A percentile compares a stretch with the other conserved stretches of the same genome.
phyloP scores from a whole-genome alignment of 495 filamentous ascomycete genomes.

The Parathielavia hyrcaniae region DNA sequence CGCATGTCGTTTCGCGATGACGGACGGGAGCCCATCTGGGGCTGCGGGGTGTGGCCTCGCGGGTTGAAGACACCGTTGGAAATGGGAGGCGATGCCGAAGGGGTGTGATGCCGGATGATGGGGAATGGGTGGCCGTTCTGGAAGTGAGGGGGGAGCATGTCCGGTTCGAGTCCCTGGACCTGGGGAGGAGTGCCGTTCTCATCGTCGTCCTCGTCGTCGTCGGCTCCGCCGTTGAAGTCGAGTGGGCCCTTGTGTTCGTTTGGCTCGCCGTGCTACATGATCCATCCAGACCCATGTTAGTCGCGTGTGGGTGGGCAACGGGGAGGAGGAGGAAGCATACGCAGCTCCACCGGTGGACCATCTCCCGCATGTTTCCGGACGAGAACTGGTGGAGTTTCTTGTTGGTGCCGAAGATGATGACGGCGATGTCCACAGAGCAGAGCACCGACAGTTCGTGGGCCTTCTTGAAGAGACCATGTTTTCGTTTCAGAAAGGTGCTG shows the following conservation, averaged over 20 bases:
- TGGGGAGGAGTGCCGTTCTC: conserved; percentile 65
- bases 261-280: conserved; percentile 84
- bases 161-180: conserved; percentile 47
- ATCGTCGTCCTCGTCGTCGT: conserved; percentile 84
- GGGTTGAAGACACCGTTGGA: conserved; percentile 66
- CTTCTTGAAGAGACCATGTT: conserved; percentile 98
- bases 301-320: conserved; percentile 1
- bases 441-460: conserved; percentile 96
- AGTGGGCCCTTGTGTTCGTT: conserved; percentile 95
- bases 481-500: conserved; percentile 97
- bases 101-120: conserved; percentile 73
- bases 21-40: conserved; percentile 68
- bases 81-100: conserved; percentile 86
- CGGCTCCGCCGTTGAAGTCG: conserved; percentile 82
- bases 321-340: conserved; percentile 49
- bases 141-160: conserved; percentile 68
- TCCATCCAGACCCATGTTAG: conserved; percentile 28
- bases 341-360: conserved; percentile 79
- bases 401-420: conserved; percentile 96
- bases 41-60: conserved; percentile 74
- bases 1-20: conserved; percentile 73
- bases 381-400: conserved; percentile 98
- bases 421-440: conserved; percentile 95
- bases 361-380: conserved; percentile 85
- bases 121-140: conserved; percentile 64